These are phyloP conservation scores for Eimeria necatrix DNA, from an alignment of 169 alveolate species.

Conservation along the genomic window DNA sequence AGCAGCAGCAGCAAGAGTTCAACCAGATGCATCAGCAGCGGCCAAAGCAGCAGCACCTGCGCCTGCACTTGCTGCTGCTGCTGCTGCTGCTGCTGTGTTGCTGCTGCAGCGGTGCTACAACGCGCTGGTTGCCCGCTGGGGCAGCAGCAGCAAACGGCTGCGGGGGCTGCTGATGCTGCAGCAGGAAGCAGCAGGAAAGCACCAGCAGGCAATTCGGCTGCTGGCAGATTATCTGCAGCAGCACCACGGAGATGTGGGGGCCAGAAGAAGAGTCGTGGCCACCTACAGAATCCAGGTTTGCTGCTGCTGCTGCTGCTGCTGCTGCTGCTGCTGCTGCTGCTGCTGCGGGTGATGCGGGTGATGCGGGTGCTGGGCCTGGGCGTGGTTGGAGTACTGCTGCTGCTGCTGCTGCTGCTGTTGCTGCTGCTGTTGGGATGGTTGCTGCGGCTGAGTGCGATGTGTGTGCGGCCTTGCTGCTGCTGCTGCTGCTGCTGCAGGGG, in stretches of 20 bases:
- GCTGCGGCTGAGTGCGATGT: neutral
- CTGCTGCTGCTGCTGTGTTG: neutral
- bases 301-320: constrained; percentile 54
- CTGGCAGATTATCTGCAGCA: constrained; percentile 1
- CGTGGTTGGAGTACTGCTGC: no score
- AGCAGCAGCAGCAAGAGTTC: constrained; percentile 22
- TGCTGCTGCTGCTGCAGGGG: constrained; percentile 67
- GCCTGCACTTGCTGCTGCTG: neutral
- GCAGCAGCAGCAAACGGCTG: constrained; percentile 48
- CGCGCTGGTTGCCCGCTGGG: constrained; percentile 39
- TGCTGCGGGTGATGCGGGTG: constrained; percentile 2
- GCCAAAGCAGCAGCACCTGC: constrained; percentile 4
- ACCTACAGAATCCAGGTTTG: neutral
- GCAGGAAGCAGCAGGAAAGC: constrained; percentile 45
- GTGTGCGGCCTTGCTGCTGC: neutral
- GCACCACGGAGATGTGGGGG: constrained; percentile 59
- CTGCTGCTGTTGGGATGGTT: no score
- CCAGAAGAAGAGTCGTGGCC: constrained; percentile 16
- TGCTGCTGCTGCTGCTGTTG: constrained; percentile 30
- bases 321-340: constrained; percentile 54
- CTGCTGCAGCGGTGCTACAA: constrained; percentile 41
- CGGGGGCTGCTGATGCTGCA: constrained; percentile 52
- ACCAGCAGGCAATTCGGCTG: neutral
- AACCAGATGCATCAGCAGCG: neutral
- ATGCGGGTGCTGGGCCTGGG: no score